Conservation (phyloP, 2,329 filamentous ascomycete genomes). For the Dothiorella sarmentorum region DNA sequence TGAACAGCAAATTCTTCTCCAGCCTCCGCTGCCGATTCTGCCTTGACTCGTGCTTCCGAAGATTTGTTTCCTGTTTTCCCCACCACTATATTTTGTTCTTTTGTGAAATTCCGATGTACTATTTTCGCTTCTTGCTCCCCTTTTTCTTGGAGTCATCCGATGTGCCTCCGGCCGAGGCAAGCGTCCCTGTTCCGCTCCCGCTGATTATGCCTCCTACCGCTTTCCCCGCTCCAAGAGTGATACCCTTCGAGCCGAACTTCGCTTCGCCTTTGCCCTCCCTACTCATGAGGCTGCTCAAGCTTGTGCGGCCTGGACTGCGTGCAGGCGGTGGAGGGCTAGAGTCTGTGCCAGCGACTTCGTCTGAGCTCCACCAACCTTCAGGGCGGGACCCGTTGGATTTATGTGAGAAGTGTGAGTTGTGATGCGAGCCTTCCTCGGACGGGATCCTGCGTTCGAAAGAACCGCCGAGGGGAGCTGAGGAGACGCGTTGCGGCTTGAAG, state of each 20-base stretch:
- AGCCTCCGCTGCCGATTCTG: background rate
- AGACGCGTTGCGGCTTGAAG: background rate
- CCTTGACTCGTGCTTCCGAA: background rate
- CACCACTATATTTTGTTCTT: background rate
- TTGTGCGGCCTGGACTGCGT: constrained; percentile 20
- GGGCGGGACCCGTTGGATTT: constrained; percentile 30
- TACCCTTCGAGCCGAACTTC: constrained; percentile 33
- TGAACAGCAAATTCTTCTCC: background rate
- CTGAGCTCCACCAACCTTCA: constrained; percentile 40
- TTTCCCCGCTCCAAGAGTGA: constrained; percentile 32
- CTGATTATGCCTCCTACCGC: constrained; percentile 31
- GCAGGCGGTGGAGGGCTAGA: constrained; percentile 22
- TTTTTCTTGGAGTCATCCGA: constrained; percentile 19
- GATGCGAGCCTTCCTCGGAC: constrained; percentile 11
- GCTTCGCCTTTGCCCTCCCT: constrained; percentile 26
- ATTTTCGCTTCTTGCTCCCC: constrained; percentile 10
- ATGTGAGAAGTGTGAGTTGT: constrained; percentile 18
- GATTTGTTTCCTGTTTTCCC: background rate
- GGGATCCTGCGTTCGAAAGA: background rate
- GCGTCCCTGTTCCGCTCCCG: constrained; percentile 21
- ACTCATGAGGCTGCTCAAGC: constrained; percentile 13
- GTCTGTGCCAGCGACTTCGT: constrained; percentile 32
- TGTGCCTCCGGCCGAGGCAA: constrained; percentile 25
- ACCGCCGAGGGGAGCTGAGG: background rate
- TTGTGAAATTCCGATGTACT: background rate